Evolutionary conservation across 139 green algal species (phyloP).

Genomic region (Tetradesmus lagerheimii): DNA sequence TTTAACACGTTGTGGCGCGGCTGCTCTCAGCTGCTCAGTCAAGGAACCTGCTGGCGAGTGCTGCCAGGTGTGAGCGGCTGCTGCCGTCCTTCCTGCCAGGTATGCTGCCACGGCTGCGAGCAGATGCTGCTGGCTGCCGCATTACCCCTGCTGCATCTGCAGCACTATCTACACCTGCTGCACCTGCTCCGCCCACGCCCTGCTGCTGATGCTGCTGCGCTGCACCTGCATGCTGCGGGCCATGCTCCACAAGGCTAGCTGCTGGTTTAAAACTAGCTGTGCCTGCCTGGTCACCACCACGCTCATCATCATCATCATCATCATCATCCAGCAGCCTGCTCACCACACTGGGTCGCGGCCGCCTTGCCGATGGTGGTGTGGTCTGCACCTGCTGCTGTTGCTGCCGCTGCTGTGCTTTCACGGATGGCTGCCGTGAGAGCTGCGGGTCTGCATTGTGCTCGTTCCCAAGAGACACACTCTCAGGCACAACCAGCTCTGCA

Average conservation of each 20-base stretch:
- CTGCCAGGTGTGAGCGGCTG: not conserved
- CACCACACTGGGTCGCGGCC: not conserved
- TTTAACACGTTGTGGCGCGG: not conserved
- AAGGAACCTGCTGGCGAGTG: not conserved
- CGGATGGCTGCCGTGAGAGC: too few relatives aligned
- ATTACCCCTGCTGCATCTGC: too few relatives aligned
- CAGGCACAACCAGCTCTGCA: not conserved
- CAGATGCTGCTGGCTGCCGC: not conserved
- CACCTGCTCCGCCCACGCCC: not conserved
- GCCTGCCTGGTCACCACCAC: too few relatives aligned
- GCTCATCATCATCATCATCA: not conserved
- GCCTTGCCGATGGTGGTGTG: not conserved
- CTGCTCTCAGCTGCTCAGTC: not conserved
- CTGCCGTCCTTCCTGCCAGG: not conserved
- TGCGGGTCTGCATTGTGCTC: too few relatives aligned
- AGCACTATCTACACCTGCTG: not conserved
- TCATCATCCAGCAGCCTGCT: not conserved
- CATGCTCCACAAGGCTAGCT: not conserved
- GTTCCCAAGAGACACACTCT: not conserved
- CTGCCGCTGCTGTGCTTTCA: too few relatives aligned
- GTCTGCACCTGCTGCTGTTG: not conserved
- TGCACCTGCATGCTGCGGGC: not conserved
- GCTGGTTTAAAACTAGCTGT: not conserved
- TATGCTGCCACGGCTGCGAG: not conserved
- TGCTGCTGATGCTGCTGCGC: not conserved